These are phyloP conservation scores for Mercurialis annua DNA, from an alignment of 345 rosid species.

Conservation along the genomic window DNA sequence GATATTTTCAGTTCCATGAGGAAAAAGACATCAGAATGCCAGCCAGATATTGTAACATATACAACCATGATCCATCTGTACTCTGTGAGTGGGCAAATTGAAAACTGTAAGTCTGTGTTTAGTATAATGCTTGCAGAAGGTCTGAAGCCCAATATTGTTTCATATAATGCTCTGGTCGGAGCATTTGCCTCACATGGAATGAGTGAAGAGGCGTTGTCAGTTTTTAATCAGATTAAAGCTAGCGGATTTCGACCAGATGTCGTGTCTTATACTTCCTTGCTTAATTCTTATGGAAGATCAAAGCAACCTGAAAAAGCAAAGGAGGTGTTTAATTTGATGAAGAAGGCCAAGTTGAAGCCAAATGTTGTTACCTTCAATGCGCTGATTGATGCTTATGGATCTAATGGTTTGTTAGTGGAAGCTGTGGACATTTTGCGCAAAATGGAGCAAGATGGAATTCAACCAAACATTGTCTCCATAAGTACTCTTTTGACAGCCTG, in stretches of 20 bases:
- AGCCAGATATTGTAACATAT: constrained; percentile 76
- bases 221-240: constrained; percentile 60
- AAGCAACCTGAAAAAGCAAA: constrained; percentile 68
- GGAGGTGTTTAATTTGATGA: constrained; percentile 71
- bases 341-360: constrained; percentile 60
- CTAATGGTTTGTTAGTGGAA: constrained; percentile 70
- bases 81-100: constrained; percentile 69
- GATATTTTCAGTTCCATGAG: constrained; percentile 79
- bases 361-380: constrained; percentile 80
- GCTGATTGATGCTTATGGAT: constrained; percentile 85
- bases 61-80: constrained; percentile 74
- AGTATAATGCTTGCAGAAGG: constrained; percentile 83
- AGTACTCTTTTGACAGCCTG: constrained; percentile 87
- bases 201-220: constrained; percentile 70
- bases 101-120: constrained; percentile 69
- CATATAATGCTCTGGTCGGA: constrained; percentile 73
- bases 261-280: constrained; percentile 75
- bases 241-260: constrained; percentile 72
- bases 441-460: constrained; percentile 73
- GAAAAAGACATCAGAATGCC: constrained; percentile 61
- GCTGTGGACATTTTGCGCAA: constrained; percentile 70
- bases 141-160: constrained; percentile 67
- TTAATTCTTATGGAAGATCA: constrained; percentile 90
- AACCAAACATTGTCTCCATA: constrained; percentile 74
- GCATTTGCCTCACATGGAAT: constrained; percentile 86